phyloP scores from a whole-genome alignment of 257 asterid genomes.

The Henckelia pumila region DNA sequence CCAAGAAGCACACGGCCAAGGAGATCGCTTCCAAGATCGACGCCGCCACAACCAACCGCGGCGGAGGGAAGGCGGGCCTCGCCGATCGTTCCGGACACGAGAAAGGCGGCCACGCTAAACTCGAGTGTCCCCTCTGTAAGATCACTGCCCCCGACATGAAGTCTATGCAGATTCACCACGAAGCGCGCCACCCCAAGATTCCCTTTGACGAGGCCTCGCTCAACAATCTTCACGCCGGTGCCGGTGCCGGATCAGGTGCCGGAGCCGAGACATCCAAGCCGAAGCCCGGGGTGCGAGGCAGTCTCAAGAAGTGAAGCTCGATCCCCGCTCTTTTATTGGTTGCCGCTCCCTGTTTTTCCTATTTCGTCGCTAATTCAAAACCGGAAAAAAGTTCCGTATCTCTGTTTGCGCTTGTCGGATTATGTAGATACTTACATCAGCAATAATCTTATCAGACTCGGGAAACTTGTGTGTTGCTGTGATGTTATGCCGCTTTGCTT shows the following conservation, averaged over 20 bases:
- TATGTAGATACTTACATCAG: not conserved
- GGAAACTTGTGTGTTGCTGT: constrained; percentile 3
- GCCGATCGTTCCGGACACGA: constrained; percentile 64
- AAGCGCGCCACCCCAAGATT: constrained; percentile 75
- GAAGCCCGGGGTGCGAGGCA: constrained; percentile 83
- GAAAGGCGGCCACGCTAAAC: constrained; percentile 88
- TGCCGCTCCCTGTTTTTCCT: not conserved
- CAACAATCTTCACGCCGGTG: constrained; percentile 53
- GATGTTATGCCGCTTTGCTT: constrained; percentile 13
- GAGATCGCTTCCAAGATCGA: constrained; percentile 67
- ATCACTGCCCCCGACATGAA: constrained; percentile 77
- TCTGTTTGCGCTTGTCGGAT: not conserved
- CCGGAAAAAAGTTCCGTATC: not conserved
- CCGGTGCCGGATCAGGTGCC: constrained; percentile 21
- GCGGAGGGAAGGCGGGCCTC: constrained; percentile 82
- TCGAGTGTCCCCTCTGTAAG: constrained; percentile 86
- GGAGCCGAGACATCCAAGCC: constrained; percentile 49
- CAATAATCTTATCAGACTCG: not conserved
- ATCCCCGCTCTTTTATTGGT: not conserved
- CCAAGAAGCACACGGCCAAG: constrained; percentile 94
- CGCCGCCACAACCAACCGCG: constrained; percentile 82
- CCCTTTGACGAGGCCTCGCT: constrained; percentile 72
- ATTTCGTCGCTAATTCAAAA: not conserved
- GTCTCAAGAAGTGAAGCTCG: constrained; percentile 59
- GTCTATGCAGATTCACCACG: constrained; percentile 91